A percentile compares a stretch with the other conserved stretches of the same genome.
These are phyloP conservation scores for Xylaria arbuscula DNA, from an alignment of 2,329 filamentous ascomycete genomes.

Conservation along the genomic window DNA sequence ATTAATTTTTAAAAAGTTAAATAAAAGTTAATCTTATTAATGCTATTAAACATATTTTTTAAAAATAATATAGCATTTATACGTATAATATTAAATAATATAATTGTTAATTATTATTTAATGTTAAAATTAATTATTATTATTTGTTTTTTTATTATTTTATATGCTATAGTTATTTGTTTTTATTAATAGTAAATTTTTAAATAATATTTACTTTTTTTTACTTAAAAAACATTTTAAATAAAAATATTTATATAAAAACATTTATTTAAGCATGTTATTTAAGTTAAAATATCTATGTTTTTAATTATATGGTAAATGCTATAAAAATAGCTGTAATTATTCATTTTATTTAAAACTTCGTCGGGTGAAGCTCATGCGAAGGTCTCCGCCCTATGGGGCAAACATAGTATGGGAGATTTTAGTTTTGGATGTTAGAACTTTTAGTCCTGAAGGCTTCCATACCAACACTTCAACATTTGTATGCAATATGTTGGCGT, in stretches of 20 bases:
- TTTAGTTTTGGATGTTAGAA: too few species aligned
- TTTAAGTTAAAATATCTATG: slow-evolving; percentile 12
- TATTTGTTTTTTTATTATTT: background rate
- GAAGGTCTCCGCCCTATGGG: too few species aligned
- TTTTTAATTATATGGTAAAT: slow-evolving; percentile 3
- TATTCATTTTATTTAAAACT: slow-evolving; percentile 9
- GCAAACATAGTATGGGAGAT: too few species aligned
- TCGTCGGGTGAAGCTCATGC: too few species aligned
- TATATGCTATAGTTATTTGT: background rate
- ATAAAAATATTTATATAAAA: slow-evolving; percentile 17
- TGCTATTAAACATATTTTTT: background rate
- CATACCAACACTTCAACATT: too few species aligned
- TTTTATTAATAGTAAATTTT: slow-evolving; percentile 22
- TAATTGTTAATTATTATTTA: background rate
- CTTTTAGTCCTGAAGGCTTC: too few species aligned
- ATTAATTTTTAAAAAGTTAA: background rate
- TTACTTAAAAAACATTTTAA: slow-evolving; percentile 7
- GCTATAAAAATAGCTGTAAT: slow-evolving; percentile 10
- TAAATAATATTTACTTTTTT: slow-evolving; percentile 20
- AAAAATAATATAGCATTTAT: background rate
- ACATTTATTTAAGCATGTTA: background rate
- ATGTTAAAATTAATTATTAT: background rate
- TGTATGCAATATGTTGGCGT: too few species aligned
- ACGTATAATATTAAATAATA: background rate
- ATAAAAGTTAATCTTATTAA: background rate